Evolutionary conservation across 352 stramenopile species (phyloP), one percentile per base, ranked within the genome.

Genomic region (Globisporangium paroecandrum): DNA sequence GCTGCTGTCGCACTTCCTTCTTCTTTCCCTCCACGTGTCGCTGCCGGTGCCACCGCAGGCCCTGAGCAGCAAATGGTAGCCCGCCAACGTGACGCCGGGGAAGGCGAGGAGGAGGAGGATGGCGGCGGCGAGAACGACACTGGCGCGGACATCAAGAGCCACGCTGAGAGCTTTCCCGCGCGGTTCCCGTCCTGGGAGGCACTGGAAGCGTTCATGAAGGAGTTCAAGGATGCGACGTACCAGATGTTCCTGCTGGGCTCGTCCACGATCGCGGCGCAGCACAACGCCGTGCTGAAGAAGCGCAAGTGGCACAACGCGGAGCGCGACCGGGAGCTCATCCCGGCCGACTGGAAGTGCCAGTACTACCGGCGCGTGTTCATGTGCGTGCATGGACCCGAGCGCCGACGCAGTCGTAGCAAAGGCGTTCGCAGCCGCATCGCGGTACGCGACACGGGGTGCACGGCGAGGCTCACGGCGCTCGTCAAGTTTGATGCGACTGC

Each of bases 111-210:
- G 27, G 27, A 6, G 27, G 27, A 6, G 27, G 27, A 41, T 7
- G 34, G 13, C 34, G 34, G 10, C 34, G 34, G 3, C 34, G 34
- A 12, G 34, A 41, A 41, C 34, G 34, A 41, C 8, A 41, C 7
- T 41, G 34, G 34, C 7, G 34, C 1, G 34, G 38, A 46, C 4
- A 7, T 6, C 38, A 46, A 13, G 38, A 46, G 38, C 38, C 49
- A 56, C 49, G 22, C 49, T 3, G 49, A 56, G 49, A 25, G 25
- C 49, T 56, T 82, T 0, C 69, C 80, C 0, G 82, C 54, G 55
- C 81, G 89, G 72, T 92, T 90, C 56, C 87, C 85, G 66, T 79
- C 71, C 32, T 76, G 62, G 54, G 29, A 47, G 32, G 29, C 32
- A 25, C 56, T 61, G 5, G 56, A 61, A 15, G 56, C 18, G 29